These are phyloP conservation scores for Chloris gayana DNA, from an alignment of 176 grass and related monocot genomes.

Conservation along the genomic window DNA sequence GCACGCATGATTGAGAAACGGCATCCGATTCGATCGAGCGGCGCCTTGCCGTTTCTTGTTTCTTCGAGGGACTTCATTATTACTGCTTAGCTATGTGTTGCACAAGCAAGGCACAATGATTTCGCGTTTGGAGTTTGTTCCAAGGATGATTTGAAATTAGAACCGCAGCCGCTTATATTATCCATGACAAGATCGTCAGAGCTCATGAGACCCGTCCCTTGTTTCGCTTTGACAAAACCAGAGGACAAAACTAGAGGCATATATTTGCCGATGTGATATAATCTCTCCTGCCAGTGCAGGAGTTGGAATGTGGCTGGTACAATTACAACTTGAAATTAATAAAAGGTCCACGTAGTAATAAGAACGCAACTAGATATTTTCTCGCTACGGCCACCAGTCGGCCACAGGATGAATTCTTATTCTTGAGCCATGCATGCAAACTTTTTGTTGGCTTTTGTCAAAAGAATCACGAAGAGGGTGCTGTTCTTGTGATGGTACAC, in stretches of 20 bases:
- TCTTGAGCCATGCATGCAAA: too few species aligned
- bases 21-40: slow-evolving; percentile 11
- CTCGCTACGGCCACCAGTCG: too few species aligned
- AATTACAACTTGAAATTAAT: too few species aligned
- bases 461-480: neutral
- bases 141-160: neutral
- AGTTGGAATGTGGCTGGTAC: too few species aligned
- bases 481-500: neutral
- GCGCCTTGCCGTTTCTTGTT: neutral
- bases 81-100: neutral
- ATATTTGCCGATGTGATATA: too few species aligned
- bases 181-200: neutral
- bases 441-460: neutral
- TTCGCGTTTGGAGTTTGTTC: neutral
- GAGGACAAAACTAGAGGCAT: too few species aligned
- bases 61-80: neutral
- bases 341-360: too few species aligned
- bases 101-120: neutral
- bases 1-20: slow-evolving; percentile 10
- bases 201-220: neutral
- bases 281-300: too few species aligned
- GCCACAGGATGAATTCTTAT: too few species aligned
- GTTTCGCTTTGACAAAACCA: neutral
- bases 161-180: neutral
- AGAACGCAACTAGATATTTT: too few species aligned